Evolutionary conservation across 2,329 filamentous ascomycete species (phyloP), one percentile per base, ranked within the genome.

Genomic region (Penicillium sp.): DNA sequence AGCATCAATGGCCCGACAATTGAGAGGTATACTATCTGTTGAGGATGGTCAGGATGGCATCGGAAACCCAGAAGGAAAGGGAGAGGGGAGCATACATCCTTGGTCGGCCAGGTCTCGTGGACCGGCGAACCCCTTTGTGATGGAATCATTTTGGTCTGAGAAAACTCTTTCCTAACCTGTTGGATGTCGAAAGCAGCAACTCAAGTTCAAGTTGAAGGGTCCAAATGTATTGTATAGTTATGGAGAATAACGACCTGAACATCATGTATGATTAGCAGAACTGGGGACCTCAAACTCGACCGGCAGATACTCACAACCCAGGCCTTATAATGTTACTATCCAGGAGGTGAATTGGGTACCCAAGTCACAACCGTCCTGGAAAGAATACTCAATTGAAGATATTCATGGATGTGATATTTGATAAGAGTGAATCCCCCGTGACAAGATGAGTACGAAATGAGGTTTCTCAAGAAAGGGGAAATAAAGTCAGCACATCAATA

Each of bases 1-100:
- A 93, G 62, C 83, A 96, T 88, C 43, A 96, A 75, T 6, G 84
- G 69, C 17, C 87, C 87, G 32, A 96, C 79, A 57, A 96, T 84
- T 49, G 83, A 75, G 8, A 90, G 84, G 66, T 94, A 96, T 49
- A 91, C 75, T 60, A 95, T 89, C 88, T 97, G 29, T 26, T 15
- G 8, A 9, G 19, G 19, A 13, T 22, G n/a, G 43, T 51, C 33
- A 49, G 47, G 26, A 34, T 19, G 10, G 2, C 12, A 28, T 33
- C 1, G 12, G 3, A n/a, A n/a, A n/a, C n/a, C 28, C n/a, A 22
- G 31, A 33, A 29, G 8, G 17, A 17, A 17, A 17, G 17, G 17
- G 17, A 17, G 17, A 17, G 7, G 15, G 26, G n/a, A n/a, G n/a
- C n/a, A n/a, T n/a, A n/a, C n/a, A n/a, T n/a, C n/a, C 41, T 43